These are phyloP conservation scores for Penicillium sp. DNA, from an alignment of 2,329 filamentous ascomycete genomes.

Conservation along the genomic window DNA sequence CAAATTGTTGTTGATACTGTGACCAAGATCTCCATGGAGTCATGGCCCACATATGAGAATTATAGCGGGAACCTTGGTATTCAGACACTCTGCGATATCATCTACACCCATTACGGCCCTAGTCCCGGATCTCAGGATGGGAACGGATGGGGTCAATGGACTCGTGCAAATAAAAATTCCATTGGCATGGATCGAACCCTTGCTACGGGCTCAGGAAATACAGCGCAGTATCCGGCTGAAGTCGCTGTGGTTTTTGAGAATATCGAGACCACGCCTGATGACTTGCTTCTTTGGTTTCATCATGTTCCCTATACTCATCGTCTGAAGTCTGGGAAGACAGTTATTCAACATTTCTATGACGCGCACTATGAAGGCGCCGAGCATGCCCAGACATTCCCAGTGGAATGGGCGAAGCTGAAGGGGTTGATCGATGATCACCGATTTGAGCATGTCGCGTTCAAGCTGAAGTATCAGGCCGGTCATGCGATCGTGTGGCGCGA, in stretches of 20 bases:
- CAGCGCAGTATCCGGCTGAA: slow-evolving; percentile 65
- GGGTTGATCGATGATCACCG: slow-evolving; percentile 12
- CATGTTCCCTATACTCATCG: slow-evolving; percentile 67
- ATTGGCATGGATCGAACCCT: slow-evolving; percentile 74
- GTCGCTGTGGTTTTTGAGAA: slow-evolving; percentile 60
- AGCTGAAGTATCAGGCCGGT: slow-evolving; percentile 65
- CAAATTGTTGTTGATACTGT: slow-evolving; percentile 58
- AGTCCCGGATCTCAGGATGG: slow-evolving; percentile 65
- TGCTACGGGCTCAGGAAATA: slow-evolving; percentile 63
- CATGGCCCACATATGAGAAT: slow-evolving; percentile 70
- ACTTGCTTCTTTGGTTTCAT: slow-evolving; percentile 72
- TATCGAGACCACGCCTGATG: slow-evolving; percentile 63
- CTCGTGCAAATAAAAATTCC: slow-evolving; percentile 57
- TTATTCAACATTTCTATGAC: slow-evolving; percentile 67
- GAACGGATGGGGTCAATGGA: slow-evolving; percentile 73
- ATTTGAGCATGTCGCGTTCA: slow-evolving; percentile 55
- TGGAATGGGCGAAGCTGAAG: slow-evolving; percentile 21
- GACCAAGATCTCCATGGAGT: slow-evolving; percentile 63
- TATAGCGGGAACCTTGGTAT: slow-evolving; percentile 70
- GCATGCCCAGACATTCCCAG: slow-evolving; percentile 58
- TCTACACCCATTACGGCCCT: slow-evolving; percentile 66
- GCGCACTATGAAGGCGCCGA: slow-evolving; percentile 61
- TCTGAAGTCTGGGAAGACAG: slow-evolving; percentile 63
- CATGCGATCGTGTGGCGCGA: slow-evolving; percentile 72
- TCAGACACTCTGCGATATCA: slow-evolving; percentile 67